These are phyloP conservation scores for Piedraia hortae DNA, from an alignment of 2,329 filamentous ascomycete species.

Conservation along the genomic window DNA sequence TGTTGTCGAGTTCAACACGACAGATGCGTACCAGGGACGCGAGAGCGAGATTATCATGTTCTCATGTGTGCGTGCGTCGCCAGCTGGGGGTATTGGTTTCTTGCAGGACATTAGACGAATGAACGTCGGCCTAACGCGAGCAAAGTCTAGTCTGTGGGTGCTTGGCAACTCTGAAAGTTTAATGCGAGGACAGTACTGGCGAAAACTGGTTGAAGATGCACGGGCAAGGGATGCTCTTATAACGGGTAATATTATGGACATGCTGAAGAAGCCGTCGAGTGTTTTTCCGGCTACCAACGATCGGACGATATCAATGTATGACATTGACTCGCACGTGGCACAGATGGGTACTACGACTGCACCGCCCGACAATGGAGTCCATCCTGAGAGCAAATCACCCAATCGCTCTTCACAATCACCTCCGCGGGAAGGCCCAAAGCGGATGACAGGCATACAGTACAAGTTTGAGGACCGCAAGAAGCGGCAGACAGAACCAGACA, in stretches of 20 bases:
- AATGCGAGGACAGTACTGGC: conserved; percentile 74
- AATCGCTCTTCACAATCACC: background rate
- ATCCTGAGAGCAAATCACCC: background rate
- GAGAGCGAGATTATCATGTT: conserved; percentile 98
- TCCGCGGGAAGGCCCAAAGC: conserved; percentile 4
- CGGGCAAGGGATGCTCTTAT: conserved; percentile 50
- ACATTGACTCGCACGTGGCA: conserved; percentile 3
- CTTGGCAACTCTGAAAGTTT: conserved; percentile 75
- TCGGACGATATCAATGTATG: conserved; percentile 6
- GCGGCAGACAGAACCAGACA: conserved; percentile 2
- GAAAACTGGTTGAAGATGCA: conserved; percentile 58
- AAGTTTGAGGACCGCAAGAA: conserved; percentile 10
- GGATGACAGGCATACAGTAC: conserved; percentile 14
- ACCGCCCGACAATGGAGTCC: too few species aligned
- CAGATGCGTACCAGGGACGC: conserved; percentile 87
- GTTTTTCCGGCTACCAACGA: conserved; percentile 10
- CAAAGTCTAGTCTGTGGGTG: conserved; percentile 90
- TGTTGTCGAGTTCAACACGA: conserved; percentile 89
- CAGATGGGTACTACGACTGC: conserved; percentile 1
- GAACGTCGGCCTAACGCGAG: conserved; percentile 94
- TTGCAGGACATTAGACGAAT: conserved; percentile 94
- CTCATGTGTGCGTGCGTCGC: conserved; percentile 80
- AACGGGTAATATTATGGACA: conserved; percentile 29
- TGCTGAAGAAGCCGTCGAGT: conserved; percentile 26
- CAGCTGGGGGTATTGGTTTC: conserved; percentile 92